phyloP scores from a whole-genome alignment of 2,329 filamentous ascomycete genomes.

The Fusarium acutatum region DNA sequence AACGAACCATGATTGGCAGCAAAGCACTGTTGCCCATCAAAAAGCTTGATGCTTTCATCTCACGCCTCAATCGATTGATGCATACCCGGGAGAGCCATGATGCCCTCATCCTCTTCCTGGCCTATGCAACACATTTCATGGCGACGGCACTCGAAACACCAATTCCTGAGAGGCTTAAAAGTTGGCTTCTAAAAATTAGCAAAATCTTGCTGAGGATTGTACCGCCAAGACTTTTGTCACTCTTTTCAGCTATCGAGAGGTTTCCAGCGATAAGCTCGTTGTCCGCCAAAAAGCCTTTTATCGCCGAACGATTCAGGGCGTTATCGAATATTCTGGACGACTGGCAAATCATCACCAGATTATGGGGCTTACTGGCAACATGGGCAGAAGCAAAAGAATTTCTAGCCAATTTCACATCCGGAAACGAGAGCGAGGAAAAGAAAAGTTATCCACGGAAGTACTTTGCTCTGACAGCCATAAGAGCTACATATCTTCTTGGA shows the following conservation, averaged over 20 bases:
- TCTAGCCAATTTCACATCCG: not conserved
- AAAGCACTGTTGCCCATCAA: not conserved
- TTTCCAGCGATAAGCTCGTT: not conserved
- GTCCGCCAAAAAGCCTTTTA: not conserved
- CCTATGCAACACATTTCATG: slow-evolving; percentile 19
- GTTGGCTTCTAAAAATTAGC: not conserved
- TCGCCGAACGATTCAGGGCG: slow-evolving; percentile 8
- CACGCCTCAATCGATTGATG: slow-evolving; percentile 13
- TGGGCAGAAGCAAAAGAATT: slow-evolving; percentile 23
- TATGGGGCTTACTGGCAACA: slow-evolving; percentile 16
- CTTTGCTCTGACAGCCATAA: not conserved
- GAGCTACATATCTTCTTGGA: slow-evolving; percentile 1
- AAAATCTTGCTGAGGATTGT: accelerated
- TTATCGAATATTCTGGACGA: slow-evolving; percentile 26
- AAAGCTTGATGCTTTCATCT: slow-evolving; percentile 22
- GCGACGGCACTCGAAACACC: slow-evolving; percentile 15
- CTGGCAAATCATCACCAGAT: slow-evolving; percentile 26
- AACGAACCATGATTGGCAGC: accelerated
- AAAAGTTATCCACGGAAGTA: not conserved
- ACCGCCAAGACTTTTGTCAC: not conserved
- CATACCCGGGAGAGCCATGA: slow-evolving; percentile 29
- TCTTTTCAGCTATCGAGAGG: not conserved
- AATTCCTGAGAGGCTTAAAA: not conserved
- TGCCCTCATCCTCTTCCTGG: slow-evolving; percentile 17
- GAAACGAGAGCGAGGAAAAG: not conserved